Evolutionary conservation across 2,329 filamentous ascomycete species (phyloP).

Genomic region (Kalmusia sp.): DNA sequence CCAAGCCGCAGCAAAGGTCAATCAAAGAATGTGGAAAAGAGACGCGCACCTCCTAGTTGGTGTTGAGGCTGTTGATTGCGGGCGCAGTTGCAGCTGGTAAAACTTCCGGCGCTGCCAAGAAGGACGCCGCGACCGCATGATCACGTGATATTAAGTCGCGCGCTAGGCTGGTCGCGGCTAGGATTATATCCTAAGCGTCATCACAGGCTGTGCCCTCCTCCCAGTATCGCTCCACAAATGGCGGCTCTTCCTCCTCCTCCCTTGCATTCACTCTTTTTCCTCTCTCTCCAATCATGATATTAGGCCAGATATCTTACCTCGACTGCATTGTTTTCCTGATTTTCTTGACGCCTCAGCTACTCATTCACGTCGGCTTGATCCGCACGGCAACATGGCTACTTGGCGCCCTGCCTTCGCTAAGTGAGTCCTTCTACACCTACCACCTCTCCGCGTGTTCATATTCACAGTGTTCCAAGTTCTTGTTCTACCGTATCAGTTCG

Average conservation of each 20-base stretch:
- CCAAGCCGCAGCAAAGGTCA: background rate
- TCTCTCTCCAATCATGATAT: slow-evolving; percentile 63
- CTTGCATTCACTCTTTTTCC: background rate
- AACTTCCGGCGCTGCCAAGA: slow-evolving; percentile 9
- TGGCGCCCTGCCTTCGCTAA: slow-evolving; percentile 71
- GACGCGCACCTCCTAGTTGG: background rate
- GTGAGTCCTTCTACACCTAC: slow-evolving; percentile 54
- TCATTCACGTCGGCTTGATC: slow-evolving; percentile 70
- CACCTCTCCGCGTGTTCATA: slow-evolving; percentile 26
- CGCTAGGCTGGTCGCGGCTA: slow-evolving; percentile 27
- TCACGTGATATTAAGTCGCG: slow-evolving; percentile 5
- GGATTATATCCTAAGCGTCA: slow-evolving; percentile 27
- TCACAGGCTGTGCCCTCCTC: slow-evolving; percentile 1
- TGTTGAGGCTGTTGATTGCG: background rate
- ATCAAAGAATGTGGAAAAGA: background rate
- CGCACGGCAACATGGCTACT: slow-evolving; percentile 65
- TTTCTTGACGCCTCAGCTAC: slow-evolving; percentile 74
- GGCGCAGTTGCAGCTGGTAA: background rate
- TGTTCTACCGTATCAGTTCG: slow-evolving; percentile 64
- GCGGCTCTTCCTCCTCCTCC: background rate
- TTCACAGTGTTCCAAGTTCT: slow-evolving; percentile 56
- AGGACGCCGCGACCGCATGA: background rate
- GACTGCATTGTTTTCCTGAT: slow-evolving; percentile 78
- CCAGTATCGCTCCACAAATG: slow-evolving; percentile 2
- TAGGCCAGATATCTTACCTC: slow-evolving; percentile 75